Evolutionary conservation across 805 yeast genomes (phyloP).

Genomic region (Clavispora asparagi): DNA sequence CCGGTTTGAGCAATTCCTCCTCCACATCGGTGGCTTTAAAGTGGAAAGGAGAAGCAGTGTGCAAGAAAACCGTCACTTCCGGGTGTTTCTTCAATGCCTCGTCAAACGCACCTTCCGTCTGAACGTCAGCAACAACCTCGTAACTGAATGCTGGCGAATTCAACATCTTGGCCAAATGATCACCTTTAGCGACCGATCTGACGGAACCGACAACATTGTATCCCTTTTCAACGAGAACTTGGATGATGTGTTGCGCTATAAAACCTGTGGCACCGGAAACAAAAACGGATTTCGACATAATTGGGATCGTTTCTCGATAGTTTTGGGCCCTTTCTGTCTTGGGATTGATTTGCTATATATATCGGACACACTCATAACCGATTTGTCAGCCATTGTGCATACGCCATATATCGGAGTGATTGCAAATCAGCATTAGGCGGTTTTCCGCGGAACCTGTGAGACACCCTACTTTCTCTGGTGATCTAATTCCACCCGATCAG

Average conservation of each 20-base stretch:
- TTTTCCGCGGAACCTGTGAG: too few species aligned
- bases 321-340: too few species aligned
- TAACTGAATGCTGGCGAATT: conserved; percentile 2
- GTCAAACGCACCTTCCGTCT: conserved; percentile 22
- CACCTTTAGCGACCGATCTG: conserved; percentile 35
- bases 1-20: conserved; percentile 14
- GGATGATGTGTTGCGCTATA: conserved; percentile 39
- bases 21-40: conserved; percentile 15
- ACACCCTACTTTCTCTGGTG: too few species aligned
- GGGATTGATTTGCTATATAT: too few species aligned
- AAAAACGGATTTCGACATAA: conserved; percentile 19
- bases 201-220: conserved; percentile 44
- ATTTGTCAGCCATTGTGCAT: too few species aligned
- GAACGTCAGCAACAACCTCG: conserved; percentile 20
- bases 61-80: conserved; percentile 25
- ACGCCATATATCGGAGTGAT: too few species aligned
- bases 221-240: conserved; percentile 32
- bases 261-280: conserved; percentile 49
- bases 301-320: too few species aligned
- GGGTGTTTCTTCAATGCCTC: conserved; percentile 21
- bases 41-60: conserved; percentile 32
- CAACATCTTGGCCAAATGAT: conserved; percentile 13
- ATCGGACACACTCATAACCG: too few species aligned
- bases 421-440: too few species aligned
- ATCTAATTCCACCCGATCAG: too few species aligned